These are phyloP conservation scores for Raddia guianensis DNA, from an alignment of 176 grass and related monocot species.

Conservation along the genomic window DNA sequence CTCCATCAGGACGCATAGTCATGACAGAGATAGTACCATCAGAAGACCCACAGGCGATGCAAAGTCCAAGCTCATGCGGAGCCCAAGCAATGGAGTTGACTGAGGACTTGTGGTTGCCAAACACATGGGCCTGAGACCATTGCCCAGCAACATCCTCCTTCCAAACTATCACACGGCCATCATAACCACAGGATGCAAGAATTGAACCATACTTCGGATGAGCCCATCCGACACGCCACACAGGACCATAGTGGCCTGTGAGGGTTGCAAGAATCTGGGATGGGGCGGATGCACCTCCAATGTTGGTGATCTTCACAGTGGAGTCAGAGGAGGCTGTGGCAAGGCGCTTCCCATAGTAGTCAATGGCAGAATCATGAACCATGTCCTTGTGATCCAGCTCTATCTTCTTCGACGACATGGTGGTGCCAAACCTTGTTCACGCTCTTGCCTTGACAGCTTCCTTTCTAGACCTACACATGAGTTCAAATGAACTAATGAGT, in stretches of 20 bases:
- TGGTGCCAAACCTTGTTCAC: constrained; percentile 9
- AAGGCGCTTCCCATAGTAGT: constrained; percentile 86
- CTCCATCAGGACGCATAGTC: constrained; percentile 48
- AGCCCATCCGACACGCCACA: constrained; percentile 76
- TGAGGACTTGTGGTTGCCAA: constrained; percentile 69
- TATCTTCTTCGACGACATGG: constrained; percentile 78
- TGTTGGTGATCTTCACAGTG: constrained; percentile 56
- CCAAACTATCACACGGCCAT: constrained; percentile 80
- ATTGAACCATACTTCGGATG: constrained; percentile 76
- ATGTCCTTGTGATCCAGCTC: constrained; percentile 77
- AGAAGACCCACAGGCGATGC: constrained; percentile 64
- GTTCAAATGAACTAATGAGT: constrained; percentile 14
- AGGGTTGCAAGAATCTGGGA: constrained; percentile 69
- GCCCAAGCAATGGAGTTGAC: constrained; percentile 87
- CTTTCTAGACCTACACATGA: not conserved
- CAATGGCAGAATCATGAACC: constrained; percentile 71
- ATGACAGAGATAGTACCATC: constrained; percentile 76
- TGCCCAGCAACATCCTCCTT: constrained; percentile 64
- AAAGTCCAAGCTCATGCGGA: constrained; percentile 68
- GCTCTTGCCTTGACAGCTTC: not conserved
- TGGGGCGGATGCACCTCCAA: constrained; percentile 42
- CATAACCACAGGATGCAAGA: constrained; percentile 80
- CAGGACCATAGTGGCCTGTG: constrained; percentile 64
- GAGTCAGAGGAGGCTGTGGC: constrained; percentile 75
- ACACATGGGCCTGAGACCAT: constrained; percentile 72